These are phyloP conservation scores for Blastobotrys terrestris DNA, from an alignment of 805 yeast genomes.

Conservation along the genomic window DNA sequence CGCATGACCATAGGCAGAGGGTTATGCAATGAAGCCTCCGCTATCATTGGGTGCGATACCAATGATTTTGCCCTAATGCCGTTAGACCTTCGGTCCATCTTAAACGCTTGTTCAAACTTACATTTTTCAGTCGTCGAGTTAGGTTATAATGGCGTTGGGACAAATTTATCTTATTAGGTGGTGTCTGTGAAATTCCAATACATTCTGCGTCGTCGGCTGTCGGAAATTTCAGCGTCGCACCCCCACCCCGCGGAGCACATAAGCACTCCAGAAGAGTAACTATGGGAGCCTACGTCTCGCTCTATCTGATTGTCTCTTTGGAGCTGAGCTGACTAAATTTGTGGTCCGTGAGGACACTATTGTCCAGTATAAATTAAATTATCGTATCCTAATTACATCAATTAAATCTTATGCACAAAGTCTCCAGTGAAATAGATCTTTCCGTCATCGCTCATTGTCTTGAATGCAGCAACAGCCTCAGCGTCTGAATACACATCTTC, in stretches of 20 bases:
- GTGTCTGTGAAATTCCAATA: neutral
- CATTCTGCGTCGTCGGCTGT: neutral
- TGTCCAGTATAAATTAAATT: no score
- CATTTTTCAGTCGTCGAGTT: neutral
- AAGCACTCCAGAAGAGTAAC: no score
- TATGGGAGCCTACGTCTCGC: no score
- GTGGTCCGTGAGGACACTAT: no score
- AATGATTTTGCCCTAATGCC: slow-evolving; percentile 22
- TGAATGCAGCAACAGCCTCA: slow-evolving; percentile 36
- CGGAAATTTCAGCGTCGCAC: no score
- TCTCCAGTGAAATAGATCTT: slow-evolving; percentile 34
- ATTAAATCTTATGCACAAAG: slow-evolving; percentile 26
- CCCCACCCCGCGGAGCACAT: no score
- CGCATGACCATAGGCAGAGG: slow-evolving; percentile 55
- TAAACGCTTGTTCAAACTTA: neutral
- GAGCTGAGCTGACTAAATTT: no score
- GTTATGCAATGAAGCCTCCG: slow-evolving; percentile 65
- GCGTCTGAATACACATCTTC: slow-evolving; percentile 34
- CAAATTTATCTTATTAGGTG: neutral
- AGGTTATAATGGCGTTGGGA: neutral
- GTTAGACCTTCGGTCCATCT: neutral
- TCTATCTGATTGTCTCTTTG: no score
- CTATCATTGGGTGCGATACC: slow-evolving; percentile 68
- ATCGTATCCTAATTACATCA: neutral
- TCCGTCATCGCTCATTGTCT: slow-evolving; percentile 30